These are phyloP conservation scores for Helminthosporium solani DNA, from an alignment of 2,329 filamentous ascomycete species.

Conservation along the genomic window DNA sequence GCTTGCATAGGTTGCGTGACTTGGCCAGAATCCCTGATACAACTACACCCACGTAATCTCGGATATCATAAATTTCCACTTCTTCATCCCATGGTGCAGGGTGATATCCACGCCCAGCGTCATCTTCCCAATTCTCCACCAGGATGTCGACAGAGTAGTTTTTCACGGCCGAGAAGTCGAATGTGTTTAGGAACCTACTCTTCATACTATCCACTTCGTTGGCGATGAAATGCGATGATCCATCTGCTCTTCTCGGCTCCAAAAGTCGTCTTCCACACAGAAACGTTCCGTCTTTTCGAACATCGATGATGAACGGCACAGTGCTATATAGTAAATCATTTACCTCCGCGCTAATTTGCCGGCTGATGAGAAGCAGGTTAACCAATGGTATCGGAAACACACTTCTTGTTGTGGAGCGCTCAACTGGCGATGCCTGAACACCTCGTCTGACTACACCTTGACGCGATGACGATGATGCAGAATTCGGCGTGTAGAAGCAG, in stretches of 20 bases:
- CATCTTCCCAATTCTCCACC: conserved; percentile 25
- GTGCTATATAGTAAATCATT: conserved; percentile 32
- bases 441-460: background rate
- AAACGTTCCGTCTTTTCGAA: conserved; percentile 34
- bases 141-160: conserved; percentile 38
- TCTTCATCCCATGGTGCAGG: conserved; percentile 32
- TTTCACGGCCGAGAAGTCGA: conserved; percentile 32
- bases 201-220: conserved; percentile 19
- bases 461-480: background rate
- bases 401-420: conserved; percentile 3
- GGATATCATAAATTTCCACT: conserved; percentile 40
- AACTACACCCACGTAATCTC: conserved; percentile 35
- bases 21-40: conserved; percentile 34
- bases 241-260: conserved; percentile 30
- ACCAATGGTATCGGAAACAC: conserved; percentile 22
- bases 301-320: conserved; percentile 32
- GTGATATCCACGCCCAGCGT: background rate
- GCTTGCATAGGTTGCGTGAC: conserved; percentile 27
- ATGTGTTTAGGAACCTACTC: conserved; percentile 27
- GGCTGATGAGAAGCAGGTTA: conserved; percentile 27
- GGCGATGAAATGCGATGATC: conserved; percentile 17
- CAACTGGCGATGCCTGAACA: background rate
- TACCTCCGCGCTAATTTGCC: conserved; percentile 28
- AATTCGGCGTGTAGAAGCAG: background rate
- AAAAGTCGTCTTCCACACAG: conserved; percentile 37